Base-by-base conservation (phyloP, 441 rosid genomes). In the Breynia disticha region DNA sequence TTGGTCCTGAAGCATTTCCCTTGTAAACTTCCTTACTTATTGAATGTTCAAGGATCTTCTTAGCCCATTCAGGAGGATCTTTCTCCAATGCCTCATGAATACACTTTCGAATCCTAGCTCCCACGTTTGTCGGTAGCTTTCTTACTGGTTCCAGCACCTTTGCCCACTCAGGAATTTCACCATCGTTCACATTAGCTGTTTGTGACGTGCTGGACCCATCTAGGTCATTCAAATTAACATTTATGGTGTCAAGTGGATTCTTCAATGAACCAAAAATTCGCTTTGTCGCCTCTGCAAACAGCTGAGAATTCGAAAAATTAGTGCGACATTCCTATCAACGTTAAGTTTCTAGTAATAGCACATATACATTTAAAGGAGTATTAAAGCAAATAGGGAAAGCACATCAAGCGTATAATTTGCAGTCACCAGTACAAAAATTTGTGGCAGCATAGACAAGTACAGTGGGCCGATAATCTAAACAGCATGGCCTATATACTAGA, bases 1-100 rank as follows among this genome's bases (percentile, higher is more conserved):
- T 80, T 10, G 86, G 86, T 58, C 86, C 86, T 16, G 83, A 77
- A 58, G 86, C 86, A 72, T 80, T 80, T 64, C 86, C 83, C 65
- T 80, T 80, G 61, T 80, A 80, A n/a, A 80, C 78, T 62, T 67
- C 76, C 69, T 73, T 80, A 49, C 86, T 78, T 47, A 80, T 80
- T 10, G 86, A 77, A 61, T 69, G 72, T 51, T 80, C 69, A 63
- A 80, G 64, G 51, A 56, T 66, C 59, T 63, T 64, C 67, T 46
- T 68, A 14, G 83, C 86, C 86, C 86, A 77, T 43, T 77, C 83
- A 16, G 86, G 86, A 15, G 86, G 86, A 62, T 58, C 67, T 60
- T 54, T 75, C 15, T 56, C 73, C 46, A 80, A 62, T 45, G 86
- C 82, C 20, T 73, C 78, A 57, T 77, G 59, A 37, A 80, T 63